These are phyloP conservation scores for Limonomyces culmigenus DNA, from an alignment of 1,284 basidiomycete species.

Conservation along the genomic window DNA sequence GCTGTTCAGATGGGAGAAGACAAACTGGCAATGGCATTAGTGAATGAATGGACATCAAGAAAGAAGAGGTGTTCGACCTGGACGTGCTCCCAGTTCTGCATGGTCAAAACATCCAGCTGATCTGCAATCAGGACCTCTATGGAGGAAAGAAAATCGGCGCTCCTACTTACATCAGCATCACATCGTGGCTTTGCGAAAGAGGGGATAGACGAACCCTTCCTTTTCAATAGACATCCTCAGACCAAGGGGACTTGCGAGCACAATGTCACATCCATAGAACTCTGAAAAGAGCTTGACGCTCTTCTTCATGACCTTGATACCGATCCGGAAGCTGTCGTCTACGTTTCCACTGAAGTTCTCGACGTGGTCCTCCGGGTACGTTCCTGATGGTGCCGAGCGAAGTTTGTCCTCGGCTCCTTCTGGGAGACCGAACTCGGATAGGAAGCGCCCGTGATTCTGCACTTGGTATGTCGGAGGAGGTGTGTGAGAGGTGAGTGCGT, in stretches of 20 bases:
- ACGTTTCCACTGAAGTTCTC: slow-evolving; percentile 94
- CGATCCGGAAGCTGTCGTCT: slow-evolving; percentile 90
- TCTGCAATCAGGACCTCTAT: slow-evolving; percentile 91
- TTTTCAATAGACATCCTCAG: slow-evolving; percentile 88
- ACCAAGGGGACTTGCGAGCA: slow-evolving; percentile 88
- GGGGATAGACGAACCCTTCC: slow-evolving; percentile 48
- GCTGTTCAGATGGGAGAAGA: slow-evolving; percentile 72
- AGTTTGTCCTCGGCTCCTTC: slow-evolving; percentile 73
- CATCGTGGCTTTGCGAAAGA: neutral
- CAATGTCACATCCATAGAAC: slow-evolving; percentile 84
- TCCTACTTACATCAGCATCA: slow-evolving; percentile 23
- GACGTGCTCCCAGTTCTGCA: slow-evolving; percentile 99
- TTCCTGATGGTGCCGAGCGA: slow-evolving; percentile 47
- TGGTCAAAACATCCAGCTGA: slow-evolving; percentile 82
- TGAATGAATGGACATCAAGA: neutral
- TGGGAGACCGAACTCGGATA: slow-evolving; percentile 72
- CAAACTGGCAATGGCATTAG: slow-evolving; percentile 38
- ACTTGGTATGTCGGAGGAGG: slow-evolving; percentile 54
- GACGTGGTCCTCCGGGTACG: slow-evolving; percentile 80
- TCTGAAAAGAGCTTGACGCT: slow-evolving; percentile 76
- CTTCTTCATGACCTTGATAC: slow-evolving; percentile 86
- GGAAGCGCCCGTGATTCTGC: slow-evolving; percentile 77
- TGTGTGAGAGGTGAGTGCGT: slow-evolving; percentile 50
- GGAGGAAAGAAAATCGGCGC: slow-evolving; percentile 81
- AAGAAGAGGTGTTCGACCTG: slow-evolving; percentile 31